Percentiles rank a stretch among this genome's conserved stretches.
Conservation (phyloP, 768 basidiomycete genomes). For the Obba rivulosa region DNA sequence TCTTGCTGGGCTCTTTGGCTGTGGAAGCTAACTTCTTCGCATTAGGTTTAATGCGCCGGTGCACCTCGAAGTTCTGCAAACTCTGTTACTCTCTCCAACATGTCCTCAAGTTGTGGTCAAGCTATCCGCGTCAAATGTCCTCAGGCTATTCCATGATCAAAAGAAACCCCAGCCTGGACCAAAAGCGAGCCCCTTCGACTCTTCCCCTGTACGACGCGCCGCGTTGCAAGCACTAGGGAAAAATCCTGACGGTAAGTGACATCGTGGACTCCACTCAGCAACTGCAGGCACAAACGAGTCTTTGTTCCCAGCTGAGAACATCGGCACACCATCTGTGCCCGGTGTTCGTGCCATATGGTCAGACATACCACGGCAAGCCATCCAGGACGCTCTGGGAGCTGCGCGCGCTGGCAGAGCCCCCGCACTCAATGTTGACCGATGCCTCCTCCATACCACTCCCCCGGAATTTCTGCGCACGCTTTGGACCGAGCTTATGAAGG, state of each 20-base stretch:
- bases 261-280: neutral
- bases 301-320: neutral
- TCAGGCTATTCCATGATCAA: conserved; percentile 39
- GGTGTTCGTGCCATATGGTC: conserved; percentile 25
- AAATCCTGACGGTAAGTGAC: conserved; percentile 13
- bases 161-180: conserved; percentile 25
- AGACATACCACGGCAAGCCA: conserved; percentile 50
- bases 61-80: conserved; percentile 64
- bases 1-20: neutral
- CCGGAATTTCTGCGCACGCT: conserved; percentile 57
- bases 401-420: conserved; percentile 62
- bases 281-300: neutral
- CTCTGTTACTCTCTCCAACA: conserved; percentile 53
- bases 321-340: no score
- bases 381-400: conserved; percentile 51
- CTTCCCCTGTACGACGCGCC: conserved; percentile 28
- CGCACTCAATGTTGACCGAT: conserved; percentile 59
- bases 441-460: conserved; percentile 52
- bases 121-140: conserved; percentile 53
- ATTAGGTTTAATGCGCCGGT: conserved; percentile 41
- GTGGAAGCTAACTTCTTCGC: neutral
- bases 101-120: conserved; percentile 65
- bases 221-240: conserved; percentile 35
- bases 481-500: conserved; percentile 60
- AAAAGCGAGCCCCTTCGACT: conserved; percentile 19